phyloP scores from a whole-genome alignment of 129 eudicot species.

The Centella asiatica region DNA sequence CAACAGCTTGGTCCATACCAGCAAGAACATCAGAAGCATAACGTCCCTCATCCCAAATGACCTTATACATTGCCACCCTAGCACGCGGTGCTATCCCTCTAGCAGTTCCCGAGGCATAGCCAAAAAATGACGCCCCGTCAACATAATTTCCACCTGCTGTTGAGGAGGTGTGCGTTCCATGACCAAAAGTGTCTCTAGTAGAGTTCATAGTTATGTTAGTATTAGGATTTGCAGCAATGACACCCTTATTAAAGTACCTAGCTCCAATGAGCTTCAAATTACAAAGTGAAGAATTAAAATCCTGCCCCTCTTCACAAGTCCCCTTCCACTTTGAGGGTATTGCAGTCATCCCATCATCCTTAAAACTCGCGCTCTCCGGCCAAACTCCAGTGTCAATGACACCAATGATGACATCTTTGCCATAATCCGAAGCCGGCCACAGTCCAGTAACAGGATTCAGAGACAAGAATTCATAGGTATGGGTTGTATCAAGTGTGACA shows the following conservation, averaged over 20 bases:
- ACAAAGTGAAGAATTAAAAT: conserved; percentile 29
- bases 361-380: conserved; percentile 47
- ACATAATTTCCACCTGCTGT: conserved; percentile 38
- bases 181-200: conserved; percentile 37
- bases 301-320: conserved; percentile 26
- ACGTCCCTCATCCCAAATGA: conserved; percentile 28
- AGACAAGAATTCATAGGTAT: conserved; percentile 29
- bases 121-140: conserved; percentile 27
- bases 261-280: conserved; percentile 45
- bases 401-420: conserved; percentile 41
- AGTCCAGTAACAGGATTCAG: conserved; percentile 32
- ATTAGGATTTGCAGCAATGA: conserved; percentile 16
- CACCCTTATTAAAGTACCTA: conserved; percentile 35
- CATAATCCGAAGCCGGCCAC: conserved; percentile 36
- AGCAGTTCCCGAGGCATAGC: conserved; percentile 39
- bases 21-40: conserved; percentile 37
- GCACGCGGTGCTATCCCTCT: conserved; percentile 44
- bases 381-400: conserved; percentile 41
- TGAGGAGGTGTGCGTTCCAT: conserved; percentile 43
- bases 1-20: conserved; percentile 37
- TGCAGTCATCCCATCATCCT: conserved; percentile 31
- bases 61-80: conserved; percentile 37
- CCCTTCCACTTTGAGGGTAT: conserved; percentile 40
- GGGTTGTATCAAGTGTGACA: conserved; percentile 34
- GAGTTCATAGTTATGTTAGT: conserved; percentile 25